Evolutionary conservation across 148 eudicot species (phyloP), one percentile per base, ranked within the genome.

Genomic region (Vaccinium corymbosum): DNA sequence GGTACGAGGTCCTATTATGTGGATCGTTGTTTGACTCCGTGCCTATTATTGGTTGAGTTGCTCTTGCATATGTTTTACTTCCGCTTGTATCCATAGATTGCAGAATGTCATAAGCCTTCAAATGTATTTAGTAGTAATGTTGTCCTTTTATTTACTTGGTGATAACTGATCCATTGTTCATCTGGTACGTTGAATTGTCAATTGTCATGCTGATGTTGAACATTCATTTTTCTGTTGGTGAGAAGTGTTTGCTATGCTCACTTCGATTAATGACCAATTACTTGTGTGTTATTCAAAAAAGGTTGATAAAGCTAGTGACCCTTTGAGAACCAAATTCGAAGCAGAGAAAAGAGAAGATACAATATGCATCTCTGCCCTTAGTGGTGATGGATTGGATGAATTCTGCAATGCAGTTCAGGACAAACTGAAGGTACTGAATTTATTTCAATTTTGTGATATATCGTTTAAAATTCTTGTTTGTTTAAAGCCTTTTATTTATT

Each of bases 261-360:
- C 53, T 64, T 3, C 38, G 38, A 35, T 66, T 10, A 11, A 25
- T 35, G 78, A 71, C 42, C 32, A 78, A 52, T 85, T 20, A 86
- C 72, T 50, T 82, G 0, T 29, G 56, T 4, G 52, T 5, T 87
- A 82, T 73, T 78, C 83, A 25, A 78, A 52, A 79, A 90, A 95
- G 98, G 92, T 96, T 81, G 98, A 96, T 85, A 96, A 90, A 85
- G 97, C 95, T 75, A 88, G 89, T 77, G 93, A 96, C 87, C 97
- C 98, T 51, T 83, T 85, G 66, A 89, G 89, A 83, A 62, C 94
- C 22, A 92, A 84, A 89, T 83, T 87, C 25, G 93, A 91, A 87
- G 98, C 98, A 38, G 84, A 89, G 86, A 84, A 78, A 59, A 91
- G 88, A 80, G 92, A 87, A 49, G 92, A 92, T 87, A 89, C 90